Conservation (phyloP, 1,284 basidiomycete genomes). For the Fomitopsis betulina region DNA sequence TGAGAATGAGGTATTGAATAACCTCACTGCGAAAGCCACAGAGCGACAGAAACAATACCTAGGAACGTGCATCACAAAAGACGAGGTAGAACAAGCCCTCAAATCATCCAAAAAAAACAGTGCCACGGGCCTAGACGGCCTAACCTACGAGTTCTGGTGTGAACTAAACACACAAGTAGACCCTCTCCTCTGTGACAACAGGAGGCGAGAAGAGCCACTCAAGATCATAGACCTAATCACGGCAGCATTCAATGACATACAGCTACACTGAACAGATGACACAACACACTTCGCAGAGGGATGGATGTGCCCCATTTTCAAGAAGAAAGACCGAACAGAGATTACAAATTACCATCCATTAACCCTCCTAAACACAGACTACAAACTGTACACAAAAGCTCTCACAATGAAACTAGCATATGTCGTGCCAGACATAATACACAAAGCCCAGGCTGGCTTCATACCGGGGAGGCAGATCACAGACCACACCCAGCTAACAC, state of each 20-base stretch:
- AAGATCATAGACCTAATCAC: no score
- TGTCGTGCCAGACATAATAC: no score
- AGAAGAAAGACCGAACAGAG: conserved; percentile 25
- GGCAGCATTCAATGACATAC: background rate
- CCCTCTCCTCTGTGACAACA: background rate
- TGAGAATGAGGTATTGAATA: background rate
- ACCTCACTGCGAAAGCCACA: no score
- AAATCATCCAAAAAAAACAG: no score
- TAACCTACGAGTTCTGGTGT: no score
- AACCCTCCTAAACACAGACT: conserved; percentile 25
- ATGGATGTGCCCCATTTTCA: conserved; percentile 32
- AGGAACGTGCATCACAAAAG: no score
- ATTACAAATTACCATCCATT: conserved; percentile 22
- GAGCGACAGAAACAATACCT: no score
- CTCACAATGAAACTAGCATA: conserved; percentile 14
- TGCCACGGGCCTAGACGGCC: no score
- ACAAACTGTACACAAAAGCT: conserved; percentile 23
- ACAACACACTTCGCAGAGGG: conserved; percentile 21
- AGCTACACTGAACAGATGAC: conserved; percentile 8
- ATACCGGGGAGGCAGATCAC: background rate
- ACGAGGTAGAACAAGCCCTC: no score
- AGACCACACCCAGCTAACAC: conserved; percentile 13
- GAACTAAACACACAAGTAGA: background rate
- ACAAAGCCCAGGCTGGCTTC: no score
- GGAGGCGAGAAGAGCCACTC: no score